Evolutionary conservation across 352 stramenopile species (phyloP).

Genomic region (Globisporangium splendens): DNA sequence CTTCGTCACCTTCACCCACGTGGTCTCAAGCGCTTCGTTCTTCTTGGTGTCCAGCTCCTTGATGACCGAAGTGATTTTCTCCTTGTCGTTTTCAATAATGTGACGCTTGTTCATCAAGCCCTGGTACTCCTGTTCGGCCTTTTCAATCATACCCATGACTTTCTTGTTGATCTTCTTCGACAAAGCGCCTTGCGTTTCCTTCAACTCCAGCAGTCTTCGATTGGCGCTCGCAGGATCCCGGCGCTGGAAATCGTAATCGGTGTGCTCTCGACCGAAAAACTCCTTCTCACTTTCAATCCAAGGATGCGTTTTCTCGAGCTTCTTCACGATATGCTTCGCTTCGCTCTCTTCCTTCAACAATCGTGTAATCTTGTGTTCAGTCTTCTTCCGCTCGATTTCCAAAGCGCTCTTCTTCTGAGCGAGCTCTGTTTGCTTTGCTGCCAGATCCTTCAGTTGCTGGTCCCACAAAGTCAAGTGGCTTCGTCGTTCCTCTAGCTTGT

Average conservation of each 20-base stretch:
- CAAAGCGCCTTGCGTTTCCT: slow-evolving; percentile 92
- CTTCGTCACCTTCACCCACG: slow-evolving; percentile 98
- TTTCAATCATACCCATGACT: slow-evolving; percentile 99
- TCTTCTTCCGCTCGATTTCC: slow-evolving; percentile 95
- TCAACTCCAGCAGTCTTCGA: slow-evolving; percentile 86
- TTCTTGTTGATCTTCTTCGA: slow-evolving; percentile 99
- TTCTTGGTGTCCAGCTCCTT: slow-evolving; percentile 99
- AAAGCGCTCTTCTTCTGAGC: slow-evolving; percentile 86
- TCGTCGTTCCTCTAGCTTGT: slow-evolving; percentile 65
- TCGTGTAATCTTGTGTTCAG: slow-evolving; percentile 90
- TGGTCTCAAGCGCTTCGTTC: slow-evolving; percentile 94
- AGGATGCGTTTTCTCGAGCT: slow-evolving; percentile 91
- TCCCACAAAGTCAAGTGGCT: slow-evolving; percentile 84
- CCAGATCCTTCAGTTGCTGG: slow-evolving; percentile 89
- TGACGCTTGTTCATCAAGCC: slow-evolving; percentile 97
- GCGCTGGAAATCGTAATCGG: slow-evolving; percentile 97
- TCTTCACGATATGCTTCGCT: slow-evolving; percentile 86
- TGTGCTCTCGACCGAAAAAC: slow-evolving; percentile 95
- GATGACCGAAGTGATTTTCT: slow-evolving; percentile 99
- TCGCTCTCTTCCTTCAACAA: slow-evolving; percentile 92
- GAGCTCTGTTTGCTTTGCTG: slow-evolving; percentile 66
- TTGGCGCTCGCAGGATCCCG: slow-evolving; percentile 84
- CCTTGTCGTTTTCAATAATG: slow-evolving; percentile 99
- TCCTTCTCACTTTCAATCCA: slow-evolving; percentile 98
- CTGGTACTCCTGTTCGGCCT: slow-evolving; percentile 98